Evolutionary conservation across 768 basidiomycete species (phyloP).

Genomic region (Agaricus bisporus): DNA sequence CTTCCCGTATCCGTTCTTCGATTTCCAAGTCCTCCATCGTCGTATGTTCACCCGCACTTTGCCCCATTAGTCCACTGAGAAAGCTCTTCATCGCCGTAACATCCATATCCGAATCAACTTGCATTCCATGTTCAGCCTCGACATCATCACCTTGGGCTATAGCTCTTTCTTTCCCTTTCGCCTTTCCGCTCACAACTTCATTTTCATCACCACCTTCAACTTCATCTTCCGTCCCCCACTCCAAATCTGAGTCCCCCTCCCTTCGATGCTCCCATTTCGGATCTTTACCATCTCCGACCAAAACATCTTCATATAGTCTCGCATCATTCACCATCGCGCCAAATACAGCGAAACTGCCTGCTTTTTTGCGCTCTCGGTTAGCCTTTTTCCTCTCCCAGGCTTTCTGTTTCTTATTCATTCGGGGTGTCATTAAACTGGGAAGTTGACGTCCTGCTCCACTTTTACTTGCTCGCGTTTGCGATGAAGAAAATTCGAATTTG

Average conservation of each 20-base stretch:
- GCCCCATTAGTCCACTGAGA: conserved; percentile 39
- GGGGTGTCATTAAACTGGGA: conserved; percentile 21
- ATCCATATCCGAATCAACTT: conserved; percentile 49
- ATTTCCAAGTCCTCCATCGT: conserved; percentile 70
- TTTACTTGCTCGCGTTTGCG: neutral
- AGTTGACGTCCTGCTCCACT: neutral
- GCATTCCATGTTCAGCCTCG: conserved; percentile 45
- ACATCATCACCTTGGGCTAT: conserved; percentile 13
- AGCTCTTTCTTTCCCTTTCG: conserved; percentile 16
- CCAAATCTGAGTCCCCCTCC: conserved; percentile 60
- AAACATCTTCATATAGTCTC: conserved; percentile 34
- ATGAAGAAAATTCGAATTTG: conserved; percentile 11
- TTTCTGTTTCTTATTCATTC: conserved; percentile 22
- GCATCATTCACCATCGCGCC: conserved; percentile 54
- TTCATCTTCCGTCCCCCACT: conserved; percentile 51
- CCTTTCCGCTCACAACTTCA: conserved; percentile 8
- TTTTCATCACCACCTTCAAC: conserved; percentile 22
- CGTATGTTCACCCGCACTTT: conserved; percentile 36
- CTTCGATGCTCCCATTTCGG: conserved; percentile 45
- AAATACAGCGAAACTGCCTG: conserved; percentile 37
- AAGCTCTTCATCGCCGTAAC: conserved; percentile 48
- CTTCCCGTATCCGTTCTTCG: conserved; percentile 36
- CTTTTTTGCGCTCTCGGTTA: conserved; percentile 1
- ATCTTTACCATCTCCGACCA: conserved; percentile 21
- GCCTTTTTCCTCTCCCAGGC: conserved; percentile 18